Evolutionary conservation across 2,329 filamentous ascomycete species (phyloP).

Genomic region (Cryoendolithus antarcticus): DNA sequence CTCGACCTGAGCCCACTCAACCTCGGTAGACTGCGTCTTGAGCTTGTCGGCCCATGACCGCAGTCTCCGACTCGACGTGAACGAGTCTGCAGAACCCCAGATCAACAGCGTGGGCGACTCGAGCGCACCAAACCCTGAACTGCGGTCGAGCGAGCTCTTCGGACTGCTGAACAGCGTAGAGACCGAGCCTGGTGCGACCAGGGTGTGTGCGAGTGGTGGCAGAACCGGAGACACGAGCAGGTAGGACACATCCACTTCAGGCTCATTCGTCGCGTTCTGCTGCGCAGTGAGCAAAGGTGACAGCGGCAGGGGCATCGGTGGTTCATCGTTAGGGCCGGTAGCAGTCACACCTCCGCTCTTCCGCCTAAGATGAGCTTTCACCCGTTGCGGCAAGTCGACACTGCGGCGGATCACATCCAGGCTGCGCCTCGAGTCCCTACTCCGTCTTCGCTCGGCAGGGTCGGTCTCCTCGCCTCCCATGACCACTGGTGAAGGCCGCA

Average conservation of each 20-base stretch:
- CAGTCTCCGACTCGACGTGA: slow-evolving; percentile 55
- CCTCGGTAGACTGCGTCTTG: slow-evolving; percentile 20
- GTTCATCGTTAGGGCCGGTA: too few relatives aligned
- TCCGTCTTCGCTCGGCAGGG: slow-evolving; percentile 26
- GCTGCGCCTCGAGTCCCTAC: slow-evolving; percentile 27
- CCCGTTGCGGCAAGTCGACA: slow-evolving; percentile 26
- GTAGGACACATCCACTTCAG: slow-evolving; percentile 22
- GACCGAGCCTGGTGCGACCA: slow-evolving; percentile 17
- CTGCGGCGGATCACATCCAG: slow-evolving; percentile 26
- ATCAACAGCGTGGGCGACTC: slow-evolving; percentile 52
- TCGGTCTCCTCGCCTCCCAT: slow-evolving; percentile 38
- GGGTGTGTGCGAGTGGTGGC: slow-evolving; percentile 28
- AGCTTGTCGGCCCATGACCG: slow-evolving; percentile 53
- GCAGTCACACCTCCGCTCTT: slow-evolving; percentile 7
- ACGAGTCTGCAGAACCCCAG: slow-evolving; percentile 64
- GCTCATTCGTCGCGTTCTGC: background rate
- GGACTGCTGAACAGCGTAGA: slow-evolving; percentile 8
- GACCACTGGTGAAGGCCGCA: slow-evolving; percentile 9
- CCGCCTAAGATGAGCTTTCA: slow-evolving; percentile 17
- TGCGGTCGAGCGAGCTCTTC: slow-evolving; percentile 1
- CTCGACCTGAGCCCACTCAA: slow-evolving; percentile 32
- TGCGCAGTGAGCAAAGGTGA: too few relatives aligned
- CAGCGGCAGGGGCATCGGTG: too few relatives aligned
- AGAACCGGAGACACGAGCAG: slow-evolving; percentile 37
- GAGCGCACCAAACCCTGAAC: slow-evolving; percentile 38